These are phyloP conservation scores for Volutella citrinella DNA, from an alignment of 2,329 filamentous ascomycete species.

Conservation along the genomic window DNA sequence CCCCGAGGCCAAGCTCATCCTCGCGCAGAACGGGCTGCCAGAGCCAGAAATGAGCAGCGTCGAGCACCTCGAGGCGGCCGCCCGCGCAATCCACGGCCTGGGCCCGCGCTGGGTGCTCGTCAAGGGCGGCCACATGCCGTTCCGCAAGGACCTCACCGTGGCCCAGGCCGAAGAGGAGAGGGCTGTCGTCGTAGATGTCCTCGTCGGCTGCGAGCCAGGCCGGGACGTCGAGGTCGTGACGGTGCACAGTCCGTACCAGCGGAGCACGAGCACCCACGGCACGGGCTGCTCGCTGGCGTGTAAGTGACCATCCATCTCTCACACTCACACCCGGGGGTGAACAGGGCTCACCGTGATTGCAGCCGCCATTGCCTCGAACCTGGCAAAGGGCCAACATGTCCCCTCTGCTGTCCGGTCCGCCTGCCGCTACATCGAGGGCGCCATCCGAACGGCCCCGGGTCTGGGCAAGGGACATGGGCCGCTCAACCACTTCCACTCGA, in stretches of 20 bases:
- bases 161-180: conserved; percentile 58
- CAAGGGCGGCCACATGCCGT: conserved; percentile 87
- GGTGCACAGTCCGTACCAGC: conserved; percentile 69
- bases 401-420: conserved; percentile 62
- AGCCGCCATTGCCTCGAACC: conserved; percentile 74
- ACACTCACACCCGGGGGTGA: too few species aligned
- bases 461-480: conserved; percentile 68
- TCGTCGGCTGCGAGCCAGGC: conserved; percentile 61
- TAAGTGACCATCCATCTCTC: conserved; percentile 43
- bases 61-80: conserved; percentile 66
- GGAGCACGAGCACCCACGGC: conserved; percentile 82
- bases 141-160: conserved; percentile 60
- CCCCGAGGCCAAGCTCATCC: conserved; percentile 67
- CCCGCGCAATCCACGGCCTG: conserved; percentile 60
- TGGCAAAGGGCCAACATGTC: conserved; percentile 58
- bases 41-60: conserved; percentile 48
- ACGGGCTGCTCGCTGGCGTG: conserved; percentile 93
- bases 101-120: conserved; percentile 80
- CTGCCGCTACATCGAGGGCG: conserved; percentile 68
- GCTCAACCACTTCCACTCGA: conserved; percentile 76
- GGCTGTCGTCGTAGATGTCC: conserved; percentile 71
- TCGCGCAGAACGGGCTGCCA: conserved; percentile 48
- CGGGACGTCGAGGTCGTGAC: conserved; percentile 50
- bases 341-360: too few species aligned
- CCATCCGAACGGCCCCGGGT: conserved; percentile 61